Conservation (phyloP, 768 basidiomycete species). For the Trametes sanguinea region DNA sequence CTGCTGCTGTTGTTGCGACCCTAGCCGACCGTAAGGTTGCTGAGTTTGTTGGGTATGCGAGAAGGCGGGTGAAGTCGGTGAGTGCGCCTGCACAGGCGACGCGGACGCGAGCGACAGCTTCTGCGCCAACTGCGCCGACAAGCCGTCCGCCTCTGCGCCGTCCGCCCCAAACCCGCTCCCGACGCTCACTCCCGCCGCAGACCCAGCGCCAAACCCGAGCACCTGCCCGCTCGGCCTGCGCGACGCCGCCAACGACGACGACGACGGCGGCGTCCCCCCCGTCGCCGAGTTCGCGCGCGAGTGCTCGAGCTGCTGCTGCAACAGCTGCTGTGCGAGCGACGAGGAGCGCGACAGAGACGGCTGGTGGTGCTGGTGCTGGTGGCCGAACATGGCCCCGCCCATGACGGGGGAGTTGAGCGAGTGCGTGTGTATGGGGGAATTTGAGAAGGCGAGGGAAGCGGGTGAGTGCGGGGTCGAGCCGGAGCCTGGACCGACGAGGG, state of each 20-base stretch:
- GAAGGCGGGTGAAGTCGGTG: not conserved
- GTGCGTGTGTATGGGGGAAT: not conserved
- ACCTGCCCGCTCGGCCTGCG: conserved; percentile 9
- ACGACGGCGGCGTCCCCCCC: not conserved
- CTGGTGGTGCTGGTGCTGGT: not conserved
- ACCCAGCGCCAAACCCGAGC: not conserved
- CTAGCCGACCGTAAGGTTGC: not conserved
- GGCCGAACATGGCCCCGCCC: not conserved
- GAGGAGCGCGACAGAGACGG: conserved; percentile 15
- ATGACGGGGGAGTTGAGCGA: not conserved
- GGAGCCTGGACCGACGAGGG: conserved; percentile 20
- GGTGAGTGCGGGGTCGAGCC: conserved; percentile 19
- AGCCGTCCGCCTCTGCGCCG: not conserved
- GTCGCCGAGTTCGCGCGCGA: not conserved
- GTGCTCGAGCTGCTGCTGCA: conserved; percentile 20
- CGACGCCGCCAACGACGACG: conserved; percentile 6
- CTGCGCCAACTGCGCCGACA: conserved; percentile 9
- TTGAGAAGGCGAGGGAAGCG: conserved; percentile 13
- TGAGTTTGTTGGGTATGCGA: not conserved
- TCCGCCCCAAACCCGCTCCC: conserved; percentile 7
- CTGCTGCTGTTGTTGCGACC: conserved; percentile 9
- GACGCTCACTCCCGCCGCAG: not conserved
- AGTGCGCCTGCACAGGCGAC: conserved; percentile 11
- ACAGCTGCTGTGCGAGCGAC: conserved; percentile 26
- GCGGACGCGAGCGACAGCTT: conserved; percentile 18